Evolutionary conservation across 2,329 filamentous ascomycete species (phyloP).

Genomic region (Phyllosticta citriasiana): DNA sequence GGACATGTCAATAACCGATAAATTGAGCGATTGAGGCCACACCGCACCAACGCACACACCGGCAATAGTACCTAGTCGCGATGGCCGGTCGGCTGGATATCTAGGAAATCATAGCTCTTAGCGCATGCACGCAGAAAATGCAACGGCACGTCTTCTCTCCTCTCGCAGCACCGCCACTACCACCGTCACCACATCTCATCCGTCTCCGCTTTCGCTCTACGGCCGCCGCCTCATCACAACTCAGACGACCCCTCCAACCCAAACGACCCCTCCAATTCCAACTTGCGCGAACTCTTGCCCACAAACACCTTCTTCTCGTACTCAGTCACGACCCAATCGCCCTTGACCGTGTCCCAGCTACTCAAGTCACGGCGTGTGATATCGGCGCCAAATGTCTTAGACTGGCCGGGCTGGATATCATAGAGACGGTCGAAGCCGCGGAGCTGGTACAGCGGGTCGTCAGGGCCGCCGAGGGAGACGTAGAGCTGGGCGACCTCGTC

Average conservation of each 20-base stretch:
- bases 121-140: too few relatives aligned
- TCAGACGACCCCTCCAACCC: constrained; percentile 18
- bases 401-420: constrained; percentile 58
- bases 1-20: too few relatives aligned
- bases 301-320: constrained; percentile 52
- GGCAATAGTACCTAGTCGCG: too few relatives aligned
- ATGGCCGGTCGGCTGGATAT: too few relatives aligned
- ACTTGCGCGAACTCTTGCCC: constrained; percentile 48
- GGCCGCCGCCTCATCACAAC: not conserved
- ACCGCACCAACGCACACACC: too few relatives aligned
- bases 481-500: constrained; percentile 70
- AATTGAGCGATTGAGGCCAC: too few relatives aligned
- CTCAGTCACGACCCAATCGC: constrained; percentile 68
- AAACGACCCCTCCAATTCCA: constrained; percentile 35
- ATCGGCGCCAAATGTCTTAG: constrained; percentile 54
- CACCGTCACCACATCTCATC: not conserved
- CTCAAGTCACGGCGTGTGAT: constrained; percentile 73
- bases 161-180: too few relatives aligned
- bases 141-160: too few relatives aligned
- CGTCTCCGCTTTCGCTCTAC: not conserved
- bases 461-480: constrained; percentile 66
- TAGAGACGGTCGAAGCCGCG: constrained; percentile 69
- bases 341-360: constrained; percentile 70
- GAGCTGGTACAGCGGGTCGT: constrained; percentile 57
- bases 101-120: too few relatives aligned